phyloP scores from a whole-genome alignment of 352 stramenopile genomes.

The Lagenidium giganteum region DNA sequence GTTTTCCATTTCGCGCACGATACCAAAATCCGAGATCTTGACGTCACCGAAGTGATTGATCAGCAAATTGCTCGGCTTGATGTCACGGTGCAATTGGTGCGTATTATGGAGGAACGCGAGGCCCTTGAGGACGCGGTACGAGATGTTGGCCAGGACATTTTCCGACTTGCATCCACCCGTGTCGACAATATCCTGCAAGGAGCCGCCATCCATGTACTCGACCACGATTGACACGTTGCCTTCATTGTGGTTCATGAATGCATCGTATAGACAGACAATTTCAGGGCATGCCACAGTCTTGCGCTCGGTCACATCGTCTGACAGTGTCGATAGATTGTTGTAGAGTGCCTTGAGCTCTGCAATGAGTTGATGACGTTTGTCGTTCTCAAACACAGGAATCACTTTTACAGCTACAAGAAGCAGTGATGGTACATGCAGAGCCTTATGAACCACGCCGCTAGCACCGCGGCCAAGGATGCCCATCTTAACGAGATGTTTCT shows the following conservation, averaged over 20 bases:
- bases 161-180: slow-evolving; percentile 79
- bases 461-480: slow-evolving; percentile 63
- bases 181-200: slow-evolving; percentile 87
- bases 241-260: slow-evolving; percentile 86
- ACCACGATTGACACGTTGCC: slow-evolving; percentile 88
- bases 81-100: slow-evolving; percentile 89
- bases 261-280: slow-evolving; percentile 88
- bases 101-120: slow-evolving; percentile 81
- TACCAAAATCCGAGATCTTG: slow-evolving; percentile 82
- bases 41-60: slow-evolving; percentile 86
- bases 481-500: slow-evolving; percentile 68
- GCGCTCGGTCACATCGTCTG: slow-evolving; percentile 28
- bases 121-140: slow-evolving; percentile 74
- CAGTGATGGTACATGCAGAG: slow-evolving; percentile 78
- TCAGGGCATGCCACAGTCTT: slow-evolving; percentile 48
- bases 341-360: slow-evolving; percentile 71
- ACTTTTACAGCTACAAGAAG: slow-evolving; percentile 83
- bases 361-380: slow-evolving; percentile 74
- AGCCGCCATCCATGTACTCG: slow-evolving; percentile 92
- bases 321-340: slow-evolving; percentile 68
- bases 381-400: slow-evolving; percentile 80
- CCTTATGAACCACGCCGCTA: slow-evolving; percentile 82
- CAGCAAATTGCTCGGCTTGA: slow-evolving; percentile 91
- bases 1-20: slow-evolving; percentile 72
- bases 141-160: slow-evolving; percentile 77